phyloP scores from a whole-genome alignment of 306 rosid genomes.

The Gastrolobium bilobum region DNA sequence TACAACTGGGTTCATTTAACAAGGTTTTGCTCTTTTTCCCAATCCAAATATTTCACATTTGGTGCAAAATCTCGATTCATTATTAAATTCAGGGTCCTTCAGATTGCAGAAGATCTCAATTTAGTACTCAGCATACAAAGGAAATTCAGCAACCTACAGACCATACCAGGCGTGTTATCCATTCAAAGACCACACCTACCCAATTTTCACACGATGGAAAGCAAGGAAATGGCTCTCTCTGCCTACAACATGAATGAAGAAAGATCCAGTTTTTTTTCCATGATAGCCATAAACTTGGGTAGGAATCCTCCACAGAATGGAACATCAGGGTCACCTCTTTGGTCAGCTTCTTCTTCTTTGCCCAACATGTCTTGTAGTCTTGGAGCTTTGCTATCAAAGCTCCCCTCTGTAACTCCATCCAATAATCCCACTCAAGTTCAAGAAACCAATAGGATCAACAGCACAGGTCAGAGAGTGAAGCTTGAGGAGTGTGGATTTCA shows the following conservation, averaged over 20 bases:
- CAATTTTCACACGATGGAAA: conserved; percentile 57
- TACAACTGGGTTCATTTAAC: conserved; percentile 86
- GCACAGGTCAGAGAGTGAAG: conserved; percentile 50
- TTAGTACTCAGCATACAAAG: conserved; percentile 78
- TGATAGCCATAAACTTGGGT: conserved; percentile 69
- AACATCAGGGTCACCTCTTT: conserved; percentile 53
- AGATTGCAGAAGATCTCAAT: conserved; percentile 81
- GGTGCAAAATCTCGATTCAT: conserved; percentile 1
- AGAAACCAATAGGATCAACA: conserved; percentile 42
- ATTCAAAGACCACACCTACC: conserved; percentile 82
- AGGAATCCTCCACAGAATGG: conserved; percentile 65
- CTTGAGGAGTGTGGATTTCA: conserved; percentile 44
- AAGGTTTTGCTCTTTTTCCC: conserved; percentile 55
- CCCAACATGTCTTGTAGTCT: conserved; percentile 67
- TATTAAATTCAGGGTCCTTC: conserved; percentile 26
- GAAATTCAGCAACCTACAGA: conserved; percentile 83
- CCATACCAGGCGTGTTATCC: conserved; percentile 77
- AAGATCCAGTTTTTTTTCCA: conserved; percentile 54
- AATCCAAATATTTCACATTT: conserved; percentile 28
- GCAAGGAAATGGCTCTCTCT: conserved; percentile 54
- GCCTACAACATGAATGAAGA: conserved; percentile 52
- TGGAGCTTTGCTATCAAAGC: conserved; percentile 60
- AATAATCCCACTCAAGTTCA: conserved; percentile 43
- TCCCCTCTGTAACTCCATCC: conserved; percentile 49
- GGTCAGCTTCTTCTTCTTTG: conserved; percentile 63